Conservation (phyloP, 805 yeast species). For the Wickerhamomyces canadensis region DNA sequence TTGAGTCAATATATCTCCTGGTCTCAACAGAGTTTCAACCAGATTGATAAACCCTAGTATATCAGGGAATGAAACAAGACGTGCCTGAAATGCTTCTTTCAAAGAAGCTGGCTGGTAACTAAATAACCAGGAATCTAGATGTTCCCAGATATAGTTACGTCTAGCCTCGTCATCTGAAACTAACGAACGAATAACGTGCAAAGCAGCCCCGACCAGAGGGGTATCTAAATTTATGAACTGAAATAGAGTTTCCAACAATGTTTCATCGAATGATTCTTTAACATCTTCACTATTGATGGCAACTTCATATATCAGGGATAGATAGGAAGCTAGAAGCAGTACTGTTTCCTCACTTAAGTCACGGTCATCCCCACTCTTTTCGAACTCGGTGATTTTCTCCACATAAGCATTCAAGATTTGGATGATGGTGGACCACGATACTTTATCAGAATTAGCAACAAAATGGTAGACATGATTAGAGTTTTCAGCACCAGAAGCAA, state of each 20-base stretch:
- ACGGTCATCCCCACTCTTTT: conserved; percentile 34
- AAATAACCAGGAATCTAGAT: conserved; percentile 67
- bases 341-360: conserved; percentile 79
- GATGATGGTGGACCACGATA: conserved; percentile 53
- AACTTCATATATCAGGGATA: conserved; percentile 57
- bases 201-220: conserved; percentile 46
- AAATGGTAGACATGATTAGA: conserved; percentile 49
- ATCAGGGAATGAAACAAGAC: conserved; percentile 49
- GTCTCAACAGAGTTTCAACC: conserved; percentile 30
- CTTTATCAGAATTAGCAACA: conserved; percentile 30
- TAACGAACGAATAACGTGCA: conserved; percentile 53
- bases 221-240: conserved; percentile 40
- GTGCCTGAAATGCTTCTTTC: conserved; percentile 37
- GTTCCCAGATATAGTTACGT: conserved; percentile 57
- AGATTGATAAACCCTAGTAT: conserved; percentile 58
- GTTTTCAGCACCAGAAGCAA: conserved; percentile 55
- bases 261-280: conserved; percentile 23
- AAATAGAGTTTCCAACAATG: conserved; percentile 34
- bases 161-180: conserved; percentile 39
- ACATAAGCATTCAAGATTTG: conserved; percentile 51
- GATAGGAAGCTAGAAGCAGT: conserved; percentile 65
- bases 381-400: conserved; percentile 33
- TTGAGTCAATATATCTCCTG: conserved; percentile 31
- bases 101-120: conserved; percentile 26
- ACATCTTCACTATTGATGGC: conserved; percentile 36